These are phyloP conservation scores for Zymoseptoria crescenta DNA, from an alignment of 2,329 filamentous ascomycete genomes.

Conservation along the genomic window DNA sequence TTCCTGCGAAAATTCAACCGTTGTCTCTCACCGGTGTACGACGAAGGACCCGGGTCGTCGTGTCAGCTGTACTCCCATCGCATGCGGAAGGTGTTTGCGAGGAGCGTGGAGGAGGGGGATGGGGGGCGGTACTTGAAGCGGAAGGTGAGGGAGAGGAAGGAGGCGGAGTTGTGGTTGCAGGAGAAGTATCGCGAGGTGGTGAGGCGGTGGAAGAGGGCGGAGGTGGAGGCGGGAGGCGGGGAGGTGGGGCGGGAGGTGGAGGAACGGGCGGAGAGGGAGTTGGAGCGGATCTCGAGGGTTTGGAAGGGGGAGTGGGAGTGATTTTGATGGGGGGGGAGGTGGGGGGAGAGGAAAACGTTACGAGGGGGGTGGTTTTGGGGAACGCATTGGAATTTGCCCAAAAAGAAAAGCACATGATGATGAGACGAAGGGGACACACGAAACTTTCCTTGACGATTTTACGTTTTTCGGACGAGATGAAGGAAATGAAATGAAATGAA, in stretches of 20 bases:
- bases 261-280: conserved; percentile 47
- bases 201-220: conserved; percentile 31
- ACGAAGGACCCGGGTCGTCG: conserved; percentile 40
- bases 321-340: no score
- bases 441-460: no score
- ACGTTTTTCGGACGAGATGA: no score
- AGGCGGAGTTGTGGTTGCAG: conserved; percentile 53
- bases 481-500: no score
- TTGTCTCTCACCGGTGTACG: conserved; percentile 49
- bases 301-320: conserved; percentile 46
- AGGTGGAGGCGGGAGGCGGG: conserved; percentile 30
- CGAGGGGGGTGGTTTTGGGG: no score
- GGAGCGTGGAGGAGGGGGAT: conserved; percentile 60
- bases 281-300: conserved; percentile 42
- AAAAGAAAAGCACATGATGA: no score
- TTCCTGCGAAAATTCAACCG: conserved; percentile 60
- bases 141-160: conserved; percentile 49
- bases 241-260: conserved; percentile 48
- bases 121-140: conserved; percentile 54
- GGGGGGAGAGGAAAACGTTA: no score
- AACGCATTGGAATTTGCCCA: no score
- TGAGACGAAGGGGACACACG: no score
- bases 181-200: conserved; percentile 40
- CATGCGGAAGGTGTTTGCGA: conserved; percentile 67
- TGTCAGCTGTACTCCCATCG: conserved; percentile 76